Percentiles rank a stretch among this genome's conserved stretches.
These are phyloP conservation scores for Forsythia viridissima DNA, from an alignment of 257 asterid genomes.

Conservation along the genomic window DNA sequence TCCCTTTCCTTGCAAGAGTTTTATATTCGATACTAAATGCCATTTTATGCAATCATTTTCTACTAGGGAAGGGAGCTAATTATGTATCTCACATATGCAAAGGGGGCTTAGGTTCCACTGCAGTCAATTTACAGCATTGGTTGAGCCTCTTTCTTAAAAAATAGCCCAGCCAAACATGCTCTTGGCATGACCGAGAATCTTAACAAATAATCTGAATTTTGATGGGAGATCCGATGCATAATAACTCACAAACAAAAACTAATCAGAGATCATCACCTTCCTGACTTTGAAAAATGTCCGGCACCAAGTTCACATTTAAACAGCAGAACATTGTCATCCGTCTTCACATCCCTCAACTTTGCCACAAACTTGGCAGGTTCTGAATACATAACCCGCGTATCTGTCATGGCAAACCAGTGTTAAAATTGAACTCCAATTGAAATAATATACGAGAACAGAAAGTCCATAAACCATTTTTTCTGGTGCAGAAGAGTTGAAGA, in stretches of 20 bases:
- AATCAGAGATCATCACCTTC: conserved; percentile 56
- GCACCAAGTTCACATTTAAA: conserved; percentile 94
- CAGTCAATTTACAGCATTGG: neutral
- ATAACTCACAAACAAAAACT: conserved; percentile 13
- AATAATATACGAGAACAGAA: neutral
- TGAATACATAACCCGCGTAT: conserved; percentile 83
- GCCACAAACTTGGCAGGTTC: conserved; percentile 97
- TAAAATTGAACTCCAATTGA: conserved; percentile 2
- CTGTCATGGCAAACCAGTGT: conserved; percentile 39
- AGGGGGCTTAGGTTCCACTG: neutral
- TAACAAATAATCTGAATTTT: neutral
- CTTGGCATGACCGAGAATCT: neutral
- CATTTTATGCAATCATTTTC: neutral
- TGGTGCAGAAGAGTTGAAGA: neutral
- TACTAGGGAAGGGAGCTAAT: neutral
- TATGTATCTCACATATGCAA: neutral
- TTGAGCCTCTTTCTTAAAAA: no score
- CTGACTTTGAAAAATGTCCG: conserved; percentile 94
- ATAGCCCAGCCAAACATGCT: no score
- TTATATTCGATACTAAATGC: neutral
- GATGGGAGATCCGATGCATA: neutral
- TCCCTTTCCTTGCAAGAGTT: neutral
- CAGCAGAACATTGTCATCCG: conserved; percentile 67
- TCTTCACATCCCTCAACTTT: conserved; percentile 83
- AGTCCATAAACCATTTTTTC: neutral